Evolutionary conservation across 331 rosid species (phyloP).

Genomic region (Acacia pycnantha): DNA sequence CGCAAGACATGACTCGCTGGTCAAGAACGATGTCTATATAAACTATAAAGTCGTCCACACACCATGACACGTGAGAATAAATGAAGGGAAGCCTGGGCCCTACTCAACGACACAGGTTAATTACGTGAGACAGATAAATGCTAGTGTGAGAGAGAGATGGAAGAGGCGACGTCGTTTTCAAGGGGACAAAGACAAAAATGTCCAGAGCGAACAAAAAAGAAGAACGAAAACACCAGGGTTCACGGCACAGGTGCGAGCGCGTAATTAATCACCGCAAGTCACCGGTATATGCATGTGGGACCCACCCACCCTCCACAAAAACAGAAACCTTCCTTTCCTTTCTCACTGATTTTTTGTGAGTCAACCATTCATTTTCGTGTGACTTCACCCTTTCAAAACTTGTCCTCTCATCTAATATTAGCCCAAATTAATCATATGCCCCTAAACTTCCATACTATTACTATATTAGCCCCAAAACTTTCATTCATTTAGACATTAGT

Average conservation of each 20-base stretch:
- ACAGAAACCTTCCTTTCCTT: background rate
- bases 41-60: too few species aligned
- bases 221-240: background rate
- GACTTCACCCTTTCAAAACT: background rate
- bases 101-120: background rate
- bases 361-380: background rate
- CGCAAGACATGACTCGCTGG: background rate
- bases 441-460: background rate
- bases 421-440: background rate
- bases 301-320: too few species aligned
- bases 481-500: background rate
- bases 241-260: background rate
- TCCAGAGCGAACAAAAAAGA: too few species aligned
- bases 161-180: background rate
- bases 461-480: background rate
- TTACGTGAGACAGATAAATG: background rate
- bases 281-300: background rate
- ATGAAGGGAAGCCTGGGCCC: background rate
- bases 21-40: too few species aligned
- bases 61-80: background rate
- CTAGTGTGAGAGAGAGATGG: background rate
- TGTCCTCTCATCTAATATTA: background rate
- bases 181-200: background rate
- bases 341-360: background rate
- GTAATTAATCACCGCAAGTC: background rate